Percentiles rank a stretch among this genome's conserved stretches.
These are phyloP conservation scores for Russula dissimulans DNA, from an alignment of 768 basidiomycete genomes.

Conservation along the genomic window DNA sequence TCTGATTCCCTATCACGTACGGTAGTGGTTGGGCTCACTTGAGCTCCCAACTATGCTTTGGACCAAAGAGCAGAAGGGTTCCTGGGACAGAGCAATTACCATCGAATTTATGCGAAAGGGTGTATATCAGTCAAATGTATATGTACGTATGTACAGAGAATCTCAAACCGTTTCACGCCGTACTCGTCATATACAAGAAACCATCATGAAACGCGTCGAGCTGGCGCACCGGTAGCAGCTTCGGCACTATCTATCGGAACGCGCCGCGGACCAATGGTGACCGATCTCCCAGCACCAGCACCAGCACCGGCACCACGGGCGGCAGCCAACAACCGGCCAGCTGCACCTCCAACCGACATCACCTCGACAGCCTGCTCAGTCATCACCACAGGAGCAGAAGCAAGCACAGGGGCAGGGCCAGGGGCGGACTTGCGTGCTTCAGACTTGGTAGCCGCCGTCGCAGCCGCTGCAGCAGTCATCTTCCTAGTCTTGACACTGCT, in stretches of 20 bases:
- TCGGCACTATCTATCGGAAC: slow-evolving; percentile 61
- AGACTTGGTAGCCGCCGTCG: neutral
- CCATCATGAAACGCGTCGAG: slow-evolving; percentile 37
- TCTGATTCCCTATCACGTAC: neutral
- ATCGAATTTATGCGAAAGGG: no score
- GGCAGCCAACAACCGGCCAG: slow-evolving; percentile 4
- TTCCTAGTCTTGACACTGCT: neutral
- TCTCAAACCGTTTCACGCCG: neutral
- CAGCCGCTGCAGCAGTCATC: neutral
- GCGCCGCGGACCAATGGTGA: slow-evolving; percentile 44
- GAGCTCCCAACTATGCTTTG: no score
- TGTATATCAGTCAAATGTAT: neutral
- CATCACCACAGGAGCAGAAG: neutral
- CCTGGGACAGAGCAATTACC: no score
- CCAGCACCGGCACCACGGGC: neutral
- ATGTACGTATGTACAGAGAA: neutral
- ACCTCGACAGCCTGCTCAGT: neutral
- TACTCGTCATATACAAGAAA: neutral
- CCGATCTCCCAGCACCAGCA: slow-evolving; percentile 22
- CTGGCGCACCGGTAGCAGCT: slow-evolving; percentile 41
- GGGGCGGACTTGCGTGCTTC: neutral
- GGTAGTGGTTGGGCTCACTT: no score
- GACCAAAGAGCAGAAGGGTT: no score
- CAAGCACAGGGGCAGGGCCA: neutral
- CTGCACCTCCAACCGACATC: slow-evolving; percentile 13